These are phyloP conservation scores for Symbiodinium natans DNA, from an alignment of 73 alveolate genomes.

Conservation along the genomic window DNA sequence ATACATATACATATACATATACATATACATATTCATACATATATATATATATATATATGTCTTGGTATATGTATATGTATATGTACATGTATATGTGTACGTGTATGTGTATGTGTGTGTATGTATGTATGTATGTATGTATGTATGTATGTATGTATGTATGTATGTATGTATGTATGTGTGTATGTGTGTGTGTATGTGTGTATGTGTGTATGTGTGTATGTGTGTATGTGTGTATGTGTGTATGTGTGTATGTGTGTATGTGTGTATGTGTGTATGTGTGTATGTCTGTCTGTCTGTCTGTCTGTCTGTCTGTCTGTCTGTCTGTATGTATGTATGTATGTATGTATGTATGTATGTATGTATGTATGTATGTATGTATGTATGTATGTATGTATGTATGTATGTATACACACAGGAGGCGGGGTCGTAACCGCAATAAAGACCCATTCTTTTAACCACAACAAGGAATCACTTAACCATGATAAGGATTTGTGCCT, in stretches of 20 bases:
- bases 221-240: not conserved
- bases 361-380: not conserved
- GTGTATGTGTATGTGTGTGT: not conserved
- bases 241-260: not conserved
- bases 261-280: not conserved
- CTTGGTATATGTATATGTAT: not conserved
- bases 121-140: no score
- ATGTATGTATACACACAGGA: not conserved
- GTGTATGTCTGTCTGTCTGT: not conserved
- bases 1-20: no score
- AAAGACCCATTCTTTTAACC: no score
- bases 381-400: not conserved
- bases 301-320: not conserved
- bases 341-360: not conserved
- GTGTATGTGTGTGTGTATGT: no score
- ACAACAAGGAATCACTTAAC: no score
- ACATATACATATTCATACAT: no score
- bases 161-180: not conserved
- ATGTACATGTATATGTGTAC: not conserved
- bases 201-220: not conserved
- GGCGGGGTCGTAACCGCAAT: no score
- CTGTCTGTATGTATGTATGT: slow-evolving; percentile 52
- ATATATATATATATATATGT: no score
- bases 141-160: not conserved
- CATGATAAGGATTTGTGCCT: no score